Evolutionary conservation across 2,329 filamentous ascomycete species (phyloP).

Genomic region (Botrytis fabae): DNA sequence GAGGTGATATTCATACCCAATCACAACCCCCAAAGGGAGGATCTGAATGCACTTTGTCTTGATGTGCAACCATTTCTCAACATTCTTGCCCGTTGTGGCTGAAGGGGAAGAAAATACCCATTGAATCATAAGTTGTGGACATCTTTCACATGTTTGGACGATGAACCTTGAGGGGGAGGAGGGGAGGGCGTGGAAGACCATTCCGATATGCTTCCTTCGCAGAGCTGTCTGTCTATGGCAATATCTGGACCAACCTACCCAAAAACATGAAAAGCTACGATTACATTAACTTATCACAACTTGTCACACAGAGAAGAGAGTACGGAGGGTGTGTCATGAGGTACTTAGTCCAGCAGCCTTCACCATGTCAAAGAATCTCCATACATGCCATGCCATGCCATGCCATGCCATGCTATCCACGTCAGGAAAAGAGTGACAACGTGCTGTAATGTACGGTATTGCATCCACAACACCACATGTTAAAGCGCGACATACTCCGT

Average conservation of each 20-base stretch:
- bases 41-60: neutral
- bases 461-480: slow-evolving; percentile 15
- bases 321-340: neutral
- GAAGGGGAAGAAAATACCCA: neutral
- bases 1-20: slow-evolving; percentile 19
- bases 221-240: neutral
- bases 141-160: slow-evolving; percentile 13
- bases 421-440: neutral
- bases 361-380: neutral
- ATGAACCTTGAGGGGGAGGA: neutral
- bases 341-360: neutral
- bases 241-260: neutral
- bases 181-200: neutral
- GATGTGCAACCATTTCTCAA: neutral
- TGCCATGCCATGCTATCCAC: slow-evolving; percentile 13
- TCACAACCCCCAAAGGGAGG: neutral
- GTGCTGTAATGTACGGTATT: neutral
- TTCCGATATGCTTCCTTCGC: neutral
- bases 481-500: neutral
- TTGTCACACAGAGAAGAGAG: neutral
- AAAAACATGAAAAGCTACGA: neutral
- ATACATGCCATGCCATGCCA: neutral
- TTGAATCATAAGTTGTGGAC: neutral
- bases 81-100: slow-evolving; percentile 6
- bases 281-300: neutral